These are phyloP conservation scores for Thyridium curvatum DNA, from an alignment of 2,329 filamentous ascomycete species.

Conservation along the genomic window DNA sequence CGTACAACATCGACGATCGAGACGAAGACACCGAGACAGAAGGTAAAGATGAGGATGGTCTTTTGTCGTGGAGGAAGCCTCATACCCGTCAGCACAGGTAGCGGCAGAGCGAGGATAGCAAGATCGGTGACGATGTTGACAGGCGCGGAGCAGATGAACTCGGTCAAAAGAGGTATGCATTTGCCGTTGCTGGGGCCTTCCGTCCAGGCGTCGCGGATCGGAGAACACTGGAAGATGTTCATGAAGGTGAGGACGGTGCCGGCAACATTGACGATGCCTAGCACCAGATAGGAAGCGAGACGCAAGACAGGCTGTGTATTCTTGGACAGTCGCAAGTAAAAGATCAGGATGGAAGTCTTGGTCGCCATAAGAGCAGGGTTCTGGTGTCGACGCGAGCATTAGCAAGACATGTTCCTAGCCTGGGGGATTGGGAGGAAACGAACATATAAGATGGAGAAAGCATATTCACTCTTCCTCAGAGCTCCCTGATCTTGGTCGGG, in stretches of 20 bases:
- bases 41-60: constrained; percentile 78
- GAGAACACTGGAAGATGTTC: constrained; percentile 81
- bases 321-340: constrained; percentile 78
- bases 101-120: constrained; percentile 78
- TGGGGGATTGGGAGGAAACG: too few species aligned
- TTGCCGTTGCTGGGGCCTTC: constrained; percentile 21
- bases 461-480: constrained; percentile 56
- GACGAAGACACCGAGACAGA: constrained; percentile 81
- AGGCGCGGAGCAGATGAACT: constrained; percentile 70
- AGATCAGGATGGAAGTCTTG: constrained; percentile 87
- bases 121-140: constrained; percentile 91
- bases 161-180: constrained; percentile 54
- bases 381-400: constrained; percentile 31
- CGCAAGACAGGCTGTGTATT: constrained; percentile 71
- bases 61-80: constrained; percentile 80
- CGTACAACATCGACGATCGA: constrained; percentile 82
- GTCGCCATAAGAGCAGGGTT: constrained; percentile 87
- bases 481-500: constrained; percentile 35
- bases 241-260: constrained; percentile 76
- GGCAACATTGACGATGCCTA: constrained; percentile 71
- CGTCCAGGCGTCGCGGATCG: constrained; percentile 64
- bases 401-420: too few species aligned
- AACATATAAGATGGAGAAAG: constrained; percentile 58
- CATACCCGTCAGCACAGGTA: constrained; percentile 84
- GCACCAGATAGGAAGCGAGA: constrained; percentile 72